Conservation (phyloP, 2,329 filamentous ascomycete genomes). For the Hortaea sp. region DNA sequence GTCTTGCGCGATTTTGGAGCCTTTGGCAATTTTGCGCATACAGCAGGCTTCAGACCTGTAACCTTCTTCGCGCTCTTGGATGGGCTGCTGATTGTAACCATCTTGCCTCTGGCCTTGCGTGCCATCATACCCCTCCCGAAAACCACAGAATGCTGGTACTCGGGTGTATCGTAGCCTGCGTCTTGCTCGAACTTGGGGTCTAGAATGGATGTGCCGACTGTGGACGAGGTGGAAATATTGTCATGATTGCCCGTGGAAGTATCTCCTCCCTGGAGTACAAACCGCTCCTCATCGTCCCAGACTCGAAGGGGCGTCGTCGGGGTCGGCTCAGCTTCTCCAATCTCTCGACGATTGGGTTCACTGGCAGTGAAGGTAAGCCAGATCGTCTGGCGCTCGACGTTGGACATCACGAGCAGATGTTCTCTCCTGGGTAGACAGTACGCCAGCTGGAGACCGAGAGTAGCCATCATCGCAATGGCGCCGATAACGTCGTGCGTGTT, state of each 20-base stretch:
- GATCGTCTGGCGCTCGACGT: not conserved
- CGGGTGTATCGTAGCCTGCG: not conserved
- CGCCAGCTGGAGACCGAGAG: constrained; percentile 1
- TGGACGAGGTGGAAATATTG: not conserved
- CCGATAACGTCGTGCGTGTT: constrained; percentile 2
- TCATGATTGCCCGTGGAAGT: not conserved
- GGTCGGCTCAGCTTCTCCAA: not conserved
- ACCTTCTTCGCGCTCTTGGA: too few species aligned
- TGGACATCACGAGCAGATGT: not conserved
- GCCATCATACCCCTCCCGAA: not conserved
- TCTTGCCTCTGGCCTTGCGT: not conserved
- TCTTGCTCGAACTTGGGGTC: not conserved
- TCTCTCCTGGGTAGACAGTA: not conserved
- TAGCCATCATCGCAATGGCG: constrained; percentile 4
- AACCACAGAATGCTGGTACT: not conserved
- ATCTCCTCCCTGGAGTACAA: not conserved
- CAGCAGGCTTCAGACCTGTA: too few species aligned
- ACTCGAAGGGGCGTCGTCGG: not conserved
- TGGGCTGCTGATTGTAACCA: not conserved
- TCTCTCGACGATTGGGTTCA: not conserved
- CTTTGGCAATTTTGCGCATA: too few species aligned
- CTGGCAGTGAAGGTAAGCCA: constrained; percentile 3
- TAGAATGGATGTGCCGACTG: not conserved
- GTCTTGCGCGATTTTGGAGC: too few species aligned
- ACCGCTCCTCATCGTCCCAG: not conserved